Evolutionary conservation across 345 rosid genomes (phyloP).

Genomic region (Anacardium occidentale): DNA sequence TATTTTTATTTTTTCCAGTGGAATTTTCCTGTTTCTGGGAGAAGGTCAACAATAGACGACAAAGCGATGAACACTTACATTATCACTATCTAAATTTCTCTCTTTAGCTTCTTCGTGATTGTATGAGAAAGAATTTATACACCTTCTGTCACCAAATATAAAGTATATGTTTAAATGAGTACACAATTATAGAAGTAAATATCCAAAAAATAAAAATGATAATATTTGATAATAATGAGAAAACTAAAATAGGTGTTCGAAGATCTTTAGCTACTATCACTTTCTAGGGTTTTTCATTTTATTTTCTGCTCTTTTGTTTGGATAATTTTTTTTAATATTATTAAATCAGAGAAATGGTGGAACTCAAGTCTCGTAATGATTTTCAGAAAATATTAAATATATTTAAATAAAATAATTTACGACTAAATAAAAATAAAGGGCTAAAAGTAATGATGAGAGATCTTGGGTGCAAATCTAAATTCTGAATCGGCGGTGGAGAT

Average conservation of each 20-base stretch:
- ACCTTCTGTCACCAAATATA: background rate
- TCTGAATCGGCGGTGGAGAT: slow-evolving; percentile 65
- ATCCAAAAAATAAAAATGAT: background rate
- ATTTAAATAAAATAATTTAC: too few relatives aligned
- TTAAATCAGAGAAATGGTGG: too few relatives aligned
- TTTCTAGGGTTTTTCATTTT: slow-evolving; percentile 13
- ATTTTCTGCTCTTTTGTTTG: background rate
- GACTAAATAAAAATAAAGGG: too few relatives aligned
- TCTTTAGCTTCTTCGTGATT: too few relatives aligned
- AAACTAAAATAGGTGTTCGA: slow-evolving; percentile 5
- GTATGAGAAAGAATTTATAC: slow-evolving; percentile 9
- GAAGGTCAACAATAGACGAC: slow-evolving; percentile 42
- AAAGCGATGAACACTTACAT: slow-evolving; percentile 12
- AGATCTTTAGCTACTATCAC: slow-evolving; percentile 17
- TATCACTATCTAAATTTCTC: too few relatives aligned
- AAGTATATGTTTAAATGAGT: slow-evolving; percentile 21
- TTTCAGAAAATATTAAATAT: too few relatives aligned
- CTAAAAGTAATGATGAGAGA: slow-evolving; percentile 74
- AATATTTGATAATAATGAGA: slow-evolving; percentile 3
- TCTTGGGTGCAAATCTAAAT: slow-evolving; percentile 84
- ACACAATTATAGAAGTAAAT: slow-evolving; percentile 29
- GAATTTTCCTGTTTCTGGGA: slow-evolving; percentile 23
- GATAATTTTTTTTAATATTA: background rate
- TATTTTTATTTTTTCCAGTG: slow-evolving; percentile 10
- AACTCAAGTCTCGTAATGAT: too few relatives aligned